Conservation (phyloP, 805 yeast species). For the Lipomyces chichibuensis region DNA sequence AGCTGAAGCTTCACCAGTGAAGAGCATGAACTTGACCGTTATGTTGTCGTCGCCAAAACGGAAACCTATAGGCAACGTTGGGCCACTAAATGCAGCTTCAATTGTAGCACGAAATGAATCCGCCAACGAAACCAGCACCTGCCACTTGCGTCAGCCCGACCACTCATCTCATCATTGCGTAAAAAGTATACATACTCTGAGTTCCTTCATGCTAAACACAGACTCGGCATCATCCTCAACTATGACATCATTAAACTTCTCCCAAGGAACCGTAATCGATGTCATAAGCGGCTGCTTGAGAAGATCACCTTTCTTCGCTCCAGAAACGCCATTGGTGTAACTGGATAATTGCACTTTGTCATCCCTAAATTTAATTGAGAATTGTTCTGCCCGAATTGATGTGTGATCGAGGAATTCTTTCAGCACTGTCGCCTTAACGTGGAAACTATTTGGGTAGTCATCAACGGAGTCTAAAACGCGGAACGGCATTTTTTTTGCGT, state of each 20-base stretch:
- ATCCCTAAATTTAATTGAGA: constrained; percentile 20
- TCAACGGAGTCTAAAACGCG: constrained; percentile 25
- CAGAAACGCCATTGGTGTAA: constrained; percentile 24
- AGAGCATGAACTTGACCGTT: constrained; percentile 16
- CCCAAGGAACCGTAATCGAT: constrained; percentile 17
- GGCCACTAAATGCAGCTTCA: constrained; percentile 24
- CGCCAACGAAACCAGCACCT: constrained; percentile 24
- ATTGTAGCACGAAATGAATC: constrained; percentile 16
- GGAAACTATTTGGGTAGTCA: constrained; percentile 24
- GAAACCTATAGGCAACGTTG: constrained; percentile 27
- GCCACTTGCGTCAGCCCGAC: background rate
- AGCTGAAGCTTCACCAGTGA: constrained; percentile 19
- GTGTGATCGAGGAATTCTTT: constrained; percentile 33
- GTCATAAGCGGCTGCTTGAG: constrained; percentile 33
- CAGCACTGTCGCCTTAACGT: constrained; percentile 14
- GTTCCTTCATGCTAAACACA: constrained; percentile 26
- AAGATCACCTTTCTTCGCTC: constrained; percentile 11
- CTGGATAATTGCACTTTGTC: constrained; percentile 22
- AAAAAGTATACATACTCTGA: constrained; percentile 19
- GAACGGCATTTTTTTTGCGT: constrained; percentile 25
- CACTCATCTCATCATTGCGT: background rate
- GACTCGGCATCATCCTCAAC: constrained; percentile 13
- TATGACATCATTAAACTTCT: constrained; percentile 21
- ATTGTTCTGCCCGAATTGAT: constrained; percentile 30
- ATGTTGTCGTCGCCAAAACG: constrained; percentile 14